phyloP scores from a whole-genome alignment of 176 grass and related monocot species.

The Olyra latifolia region DNA sequence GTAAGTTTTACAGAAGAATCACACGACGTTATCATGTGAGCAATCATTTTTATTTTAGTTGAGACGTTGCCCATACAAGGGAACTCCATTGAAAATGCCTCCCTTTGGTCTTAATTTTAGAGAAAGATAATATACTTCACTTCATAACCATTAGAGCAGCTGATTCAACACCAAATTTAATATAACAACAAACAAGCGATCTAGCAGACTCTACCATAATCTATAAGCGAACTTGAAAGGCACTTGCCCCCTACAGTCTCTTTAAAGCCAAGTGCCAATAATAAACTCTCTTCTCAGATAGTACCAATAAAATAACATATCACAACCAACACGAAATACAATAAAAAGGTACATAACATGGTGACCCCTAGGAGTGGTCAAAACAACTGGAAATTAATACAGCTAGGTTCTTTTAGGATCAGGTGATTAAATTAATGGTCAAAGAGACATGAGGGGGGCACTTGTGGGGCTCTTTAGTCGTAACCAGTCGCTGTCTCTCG shows the following conservation, averaged over 20 bases:
- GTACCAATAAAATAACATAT: constrained; percentile 46
- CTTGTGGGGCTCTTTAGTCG: constrained; percentile 37
- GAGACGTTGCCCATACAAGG: constrained; percentile 22
- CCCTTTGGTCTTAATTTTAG: neutral
- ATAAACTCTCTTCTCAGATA: constrained; percentile 24
- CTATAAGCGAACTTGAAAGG: constrained; percentile 41
- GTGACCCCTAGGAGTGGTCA: constrained; percentile 41
- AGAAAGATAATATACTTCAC: neutral
- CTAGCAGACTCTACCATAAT: constrained; percentile 22
- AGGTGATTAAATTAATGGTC: constrained; percentile 53
- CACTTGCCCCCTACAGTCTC: constrained; percentile 27
- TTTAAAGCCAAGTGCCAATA: constrained; percentile 51
- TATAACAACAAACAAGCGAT: neutral
- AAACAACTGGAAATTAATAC: constrained; percentile 40
- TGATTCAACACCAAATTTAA: constrained; percentile 29
- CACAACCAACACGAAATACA: constrained; percentile 28
- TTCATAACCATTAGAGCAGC: constrained; percentile 15
- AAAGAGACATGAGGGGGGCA: constrained; percentile 35
- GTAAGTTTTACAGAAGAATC: neutral
- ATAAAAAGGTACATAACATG: constrained; percentile 15
- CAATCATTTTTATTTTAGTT: neutral
- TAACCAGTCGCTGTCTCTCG: constrained; percentile 35
- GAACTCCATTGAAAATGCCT: neutral
- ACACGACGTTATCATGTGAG: neutral
- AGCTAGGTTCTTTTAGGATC: constrained; percentile 53